Percentiles rank a stretch among this genome's conserved stretches.
Evolutionary conservation across 805 yeast species (phyloP).

Genomic region (Yamadazyma insecticola): DNA sequence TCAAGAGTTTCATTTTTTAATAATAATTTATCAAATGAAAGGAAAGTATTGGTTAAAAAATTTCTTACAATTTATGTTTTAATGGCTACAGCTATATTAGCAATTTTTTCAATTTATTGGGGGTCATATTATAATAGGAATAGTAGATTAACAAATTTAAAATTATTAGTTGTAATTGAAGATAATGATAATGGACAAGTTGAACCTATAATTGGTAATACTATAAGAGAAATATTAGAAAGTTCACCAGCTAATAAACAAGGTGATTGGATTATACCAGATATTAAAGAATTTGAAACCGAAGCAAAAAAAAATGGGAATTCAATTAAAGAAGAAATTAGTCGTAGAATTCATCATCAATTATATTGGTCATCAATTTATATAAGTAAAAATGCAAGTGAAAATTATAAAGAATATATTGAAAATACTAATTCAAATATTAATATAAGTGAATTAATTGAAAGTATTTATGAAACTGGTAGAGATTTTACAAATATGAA

Average conservation of each 20-base stretch:
- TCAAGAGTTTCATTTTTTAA: slow-evolving; percentile 29
- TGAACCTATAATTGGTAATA: slow-evolving; percentile 50
- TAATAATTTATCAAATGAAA: slow-evolving; percentile 15
- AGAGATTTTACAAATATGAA: slow-evolving; percentile 53
- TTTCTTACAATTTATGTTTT: slow-evolving; percentile 19
- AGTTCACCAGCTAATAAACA: slow-evolving; percentile 16
- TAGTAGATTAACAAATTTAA: slow-evolving; percentile 25
- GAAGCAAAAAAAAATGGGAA: slow-evolving; percentile 23
- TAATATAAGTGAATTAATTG: slow-evolving; percentile 26
- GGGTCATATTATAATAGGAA: slow-evolving; percentile 31
- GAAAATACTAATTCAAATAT: slow-evolving; percentile 24
- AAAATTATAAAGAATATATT: slow-evolving; percentile 36
- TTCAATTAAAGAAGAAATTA: slow-evolving; percentile 33
- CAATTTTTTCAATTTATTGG: slow-evolving; percentile 37
- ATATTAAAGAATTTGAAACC: slow-evolving; percentile 21
- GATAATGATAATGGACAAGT: slow-evolving; percentile 17
- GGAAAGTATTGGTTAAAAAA: slow-evolving; percentile 15
- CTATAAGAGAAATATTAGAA: slow-evolving; percentile 22
- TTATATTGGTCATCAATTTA: slow-evolving; percentile 62
- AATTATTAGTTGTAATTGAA: slow-evolving; percentile 33
- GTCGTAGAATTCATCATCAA: slow-evolving; percentile 46
- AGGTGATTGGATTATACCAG: slow-evolving; percentile 35
- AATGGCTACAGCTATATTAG: slow-evolving; percentile 31
- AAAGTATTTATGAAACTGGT: slow-evolving; percentile 56
- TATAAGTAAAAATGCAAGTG: slow-evolving; percentile 46